Percentiles rank a stretch among this genome's conserved stretches.
These are phyloP conservation scores for Blastomyces gilchristii DNA, from an alignment of 2,329 filamentous ascomycete species.

Conservation along the genomic window DNA sequence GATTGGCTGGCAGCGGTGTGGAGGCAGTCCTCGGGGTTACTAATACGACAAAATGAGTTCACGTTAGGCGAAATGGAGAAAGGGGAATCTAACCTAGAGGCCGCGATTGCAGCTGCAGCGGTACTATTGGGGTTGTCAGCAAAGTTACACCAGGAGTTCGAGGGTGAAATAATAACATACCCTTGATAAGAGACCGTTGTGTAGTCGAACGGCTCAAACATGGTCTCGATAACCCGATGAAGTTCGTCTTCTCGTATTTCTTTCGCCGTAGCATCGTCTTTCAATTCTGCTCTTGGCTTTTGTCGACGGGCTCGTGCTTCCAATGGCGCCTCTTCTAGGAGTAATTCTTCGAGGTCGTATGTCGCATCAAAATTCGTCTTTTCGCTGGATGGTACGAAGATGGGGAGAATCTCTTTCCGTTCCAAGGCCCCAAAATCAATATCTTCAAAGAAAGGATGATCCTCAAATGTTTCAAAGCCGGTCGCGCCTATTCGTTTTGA, in stretches of 20 bases:
- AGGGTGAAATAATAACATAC: slow-evolving; percentile 36
- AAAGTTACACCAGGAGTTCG: slow-evolving; percentile 14
- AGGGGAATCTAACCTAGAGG: slow-evolving; percentile 23
- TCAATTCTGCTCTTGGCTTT: slow-evolving; percentile 82
- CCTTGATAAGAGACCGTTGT: slow-evolving; percentile 69
- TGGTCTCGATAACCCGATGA: slow-evolving; percentile 84
- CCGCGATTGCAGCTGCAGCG: slow-evolving; percentile 33
- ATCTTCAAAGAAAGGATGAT: slow-evolving; percentile 78
- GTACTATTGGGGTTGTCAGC: slow-evolving; percentile 19
- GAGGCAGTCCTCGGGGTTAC: slow-evolving; percentile 33
- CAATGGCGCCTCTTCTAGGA: slow-evolving; percentile 87
- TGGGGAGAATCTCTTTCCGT: slow-evolving; percentile 75
- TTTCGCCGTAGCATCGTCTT: slow-evolving; percentile 87
- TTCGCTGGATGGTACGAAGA: slow-evolving; percentile 87
- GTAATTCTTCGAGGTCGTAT: slow-evolving; percentile 87
- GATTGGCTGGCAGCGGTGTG: slow-evolving; percentile 19
- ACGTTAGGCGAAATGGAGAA: neutral
- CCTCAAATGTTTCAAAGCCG: slow-evolving; percentile 70
- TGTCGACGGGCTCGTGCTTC: slow-evolving; percentile 87
- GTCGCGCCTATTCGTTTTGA: slow-evolving; percentile 72
- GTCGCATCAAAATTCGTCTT: slow-evolving; percentile 99
- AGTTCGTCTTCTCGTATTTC: slow-evolving; percentile 92
- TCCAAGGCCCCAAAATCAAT: slow-evolving; percentile 80
- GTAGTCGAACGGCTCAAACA: slow-evolving; percentile 94
- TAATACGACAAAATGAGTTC: slow-evolving; percentile 15